Evolutionary conservation across 2,329 filamentous ascomycete genomes (phyloP), one percentile per base, ranked within the genome.

Genomic region (Lachnellula cervina): DNA sequence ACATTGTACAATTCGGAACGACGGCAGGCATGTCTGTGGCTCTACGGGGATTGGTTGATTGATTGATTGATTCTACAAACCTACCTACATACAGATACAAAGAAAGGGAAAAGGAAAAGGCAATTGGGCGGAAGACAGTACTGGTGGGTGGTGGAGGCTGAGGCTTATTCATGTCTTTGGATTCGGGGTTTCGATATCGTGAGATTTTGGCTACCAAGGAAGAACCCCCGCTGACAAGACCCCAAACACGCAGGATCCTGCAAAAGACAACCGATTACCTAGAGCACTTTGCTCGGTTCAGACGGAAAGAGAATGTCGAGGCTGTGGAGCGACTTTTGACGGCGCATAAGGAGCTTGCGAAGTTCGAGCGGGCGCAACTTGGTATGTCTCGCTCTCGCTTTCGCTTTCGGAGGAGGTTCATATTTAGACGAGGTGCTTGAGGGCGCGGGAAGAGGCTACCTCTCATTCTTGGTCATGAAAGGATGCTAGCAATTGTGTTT

Each of bases 261-360:
- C 85, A 83, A 60, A 92, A 96, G 72, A 97, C 93, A 25, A 81
- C 91, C 62, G 90, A 92, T 69, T 97, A 99, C 74, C 84, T 97
- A 52, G 91, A 96, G 67, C 86, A 91, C 60, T 99, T 99, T 74
- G 88, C 92, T 17, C 89, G 94, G 37, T 97, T 97, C 81, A 96
- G 96, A 76, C 86, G 92, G 67, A 91, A 93, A 72, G 90, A 96
- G 72, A 94, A 94, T 64, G 89, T 96, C 69, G 89, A 96, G 75
- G 89, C 90, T n/a, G 90, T 97, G 34, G 91, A 96, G 74, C 84
- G 90, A 57, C 77, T 97, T 65, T 80, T 97, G 61, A 88, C 88
- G 63, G 82, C 87, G 56, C 88, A 90, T 69, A 83, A 84, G 61
- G 84, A 90, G 70, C 77, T 99, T 65, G 89, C 90, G 68, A 89